A percentile compares a stretch with the other conserved stretches of the same genome.
These are phyloP conservation scores for Fusarium devonianum DNA, from an alignment of 2,329 filamentous ascomycete genomes.

Conservation along the genomic window DNA sequence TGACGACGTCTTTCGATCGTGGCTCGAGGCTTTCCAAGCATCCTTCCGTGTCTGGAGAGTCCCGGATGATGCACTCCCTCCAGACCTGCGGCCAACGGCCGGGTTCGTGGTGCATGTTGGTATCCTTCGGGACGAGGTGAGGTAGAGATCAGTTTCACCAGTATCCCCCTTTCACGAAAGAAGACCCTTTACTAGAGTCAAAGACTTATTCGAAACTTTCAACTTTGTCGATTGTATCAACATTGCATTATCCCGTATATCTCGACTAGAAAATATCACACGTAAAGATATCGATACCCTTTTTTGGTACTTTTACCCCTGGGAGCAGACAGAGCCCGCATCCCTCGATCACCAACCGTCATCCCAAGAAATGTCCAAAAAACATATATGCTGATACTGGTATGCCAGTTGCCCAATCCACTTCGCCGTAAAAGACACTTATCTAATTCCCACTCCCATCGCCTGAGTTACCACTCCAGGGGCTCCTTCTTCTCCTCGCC, in stretches of 20 bases:
- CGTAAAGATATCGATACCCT: constrained; percentile 14
- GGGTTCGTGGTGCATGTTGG: constrained; percentile 88
- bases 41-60: constrained; percentile 80
- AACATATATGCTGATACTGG: constrained; percentile 33
- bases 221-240: constrained; percentile 19
- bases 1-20: constrained; percentile 83
- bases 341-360: constrained; percentile 18
- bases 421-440: constrained; percentile 38
- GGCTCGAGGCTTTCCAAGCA: constrained; percentile 73
- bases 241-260: constrained; percentile 17
- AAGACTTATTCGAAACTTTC: too few relatives aligned
- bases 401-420: constrained; percentile 29
- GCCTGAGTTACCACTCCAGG: constrained; percentile 76
- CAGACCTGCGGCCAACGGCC: constrained; percentile 65
- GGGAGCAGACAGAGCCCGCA: constrained; percentile 15
- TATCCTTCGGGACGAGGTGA: constrained; percentile 56
- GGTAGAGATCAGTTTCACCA: not conserved
- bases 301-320: constrained; percentile 26
- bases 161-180: too few relatives aligned
- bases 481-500: constrained; percentile 86
- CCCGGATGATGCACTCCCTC: constrained; percentile 66
- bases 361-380: constrained; percentile 12
- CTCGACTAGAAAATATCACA: constrained; percentile 21
- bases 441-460: constrained; percentile 1
- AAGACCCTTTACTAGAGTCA: too few relatives aligned